Base-by-base conservation (phyloP, 306 rosid genomes). In the Medicago arabica region DNA sequence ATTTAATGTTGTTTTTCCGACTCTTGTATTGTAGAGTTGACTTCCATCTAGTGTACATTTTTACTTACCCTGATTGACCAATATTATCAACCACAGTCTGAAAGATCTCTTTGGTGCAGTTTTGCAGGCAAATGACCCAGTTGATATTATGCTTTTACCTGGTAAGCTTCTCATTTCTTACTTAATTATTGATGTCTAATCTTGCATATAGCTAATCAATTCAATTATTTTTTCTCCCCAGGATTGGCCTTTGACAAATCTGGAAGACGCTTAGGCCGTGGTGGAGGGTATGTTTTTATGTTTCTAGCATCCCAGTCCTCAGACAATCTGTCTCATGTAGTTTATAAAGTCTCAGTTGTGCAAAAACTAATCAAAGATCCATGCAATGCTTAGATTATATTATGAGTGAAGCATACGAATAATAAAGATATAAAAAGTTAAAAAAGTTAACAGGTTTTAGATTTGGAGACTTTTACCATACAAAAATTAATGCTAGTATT, bases 181-280 rank as follows among this genome's bases (percentile, higher is more conserved):
- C 43, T 74, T 61, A n/a, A 40, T 46, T 49, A 19, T 23, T 69
- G 74, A 17, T 61, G 50, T 78, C 28, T 67, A 34, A 53, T 51
- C 61, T n/a, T 79, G 68, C 64, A 13, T 50, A 8, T 78, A 69
- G 36, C 58, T 76, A 25, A 76, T 49, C 12, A 43, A 28, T 73
- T 73, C 46, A 61, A 9, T 63, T 59, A 51, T 43, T 85, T 81
- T 81, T 72, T 76, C 41, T 72, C 83, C 9, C 23, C 78, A 92
- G 99, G 99, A 75, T 87, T 95, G 77, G 99, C 97, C 60, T 92
- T 96, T 84, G 98, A 96, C 79, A 92, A 83, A 87, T 80, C 90
- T 21, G 97, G 99, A 80, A 90, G 87, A 84, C 99, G 97, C 47
- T 75, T 95, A 81, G 99, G 99, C 59, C 97, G 99, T 69, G 99